Evolutionary conservation across 768 basidiomycete genomes (phyloP), one percentile per base, ranked within the genome.

Genomic region (Flagelloscypha sp.): DNA sequence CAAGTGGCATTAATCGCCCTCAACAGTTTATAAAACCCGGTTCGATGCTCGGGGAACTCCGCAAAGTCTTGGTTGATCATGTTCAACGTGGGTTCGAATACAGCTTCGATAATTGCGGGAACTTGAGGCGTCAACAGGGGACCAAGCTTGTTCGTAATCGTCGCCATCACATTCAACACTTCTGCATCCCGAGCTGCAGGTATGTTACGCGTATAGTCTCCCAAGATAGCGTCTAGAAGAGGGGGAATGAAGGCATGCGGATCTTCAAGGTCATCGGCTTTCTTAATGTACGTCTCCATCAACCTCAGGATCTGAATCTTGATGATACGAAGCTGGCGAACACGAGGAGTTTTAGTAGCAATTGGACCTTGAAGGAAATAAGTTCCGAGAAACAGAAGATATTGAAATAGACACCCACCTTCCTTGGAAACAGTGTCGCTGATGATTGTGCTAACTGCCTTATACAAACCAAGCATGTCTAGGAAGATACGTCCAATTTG

Each of bases 11-110:
- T 92, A 57, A 95, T 93, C 3, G 88, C 81, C 38, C 92, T 79
- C 29, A 99, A 68, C 40, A 99, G 72, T 59, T 87, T 92, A 73
- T 89, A 99, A 75, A 99, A 94, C 36, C 92, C 94, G 25, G 83
- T 80, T 40, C 95, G 86, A 55, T 98, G 94, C 55, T 99, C 95
- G 7, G 95, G 95, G 65, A 74, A 99, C 60, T 98, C 95, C n/a
- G 93, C 67, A 47, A 98, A 94, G 66, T 99, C 94, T 70, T 95
- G 88, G 59, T 97, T 98, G 57, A 99, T 99, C 95, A 98, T 99
- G 49, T 79, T 83, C 40, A 99, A 64, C 4, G 95, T 99, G 28
- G 88, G 86, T 58, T 97, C 93, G 53, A 99, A 98, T 31, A 98
- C 88, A 7, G 94, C 92, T 50, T 98, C 94, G 33, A 99, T 72